Conservation (phyloP, 169 alveolate genomes). For the Babesia sp. region DNA sequence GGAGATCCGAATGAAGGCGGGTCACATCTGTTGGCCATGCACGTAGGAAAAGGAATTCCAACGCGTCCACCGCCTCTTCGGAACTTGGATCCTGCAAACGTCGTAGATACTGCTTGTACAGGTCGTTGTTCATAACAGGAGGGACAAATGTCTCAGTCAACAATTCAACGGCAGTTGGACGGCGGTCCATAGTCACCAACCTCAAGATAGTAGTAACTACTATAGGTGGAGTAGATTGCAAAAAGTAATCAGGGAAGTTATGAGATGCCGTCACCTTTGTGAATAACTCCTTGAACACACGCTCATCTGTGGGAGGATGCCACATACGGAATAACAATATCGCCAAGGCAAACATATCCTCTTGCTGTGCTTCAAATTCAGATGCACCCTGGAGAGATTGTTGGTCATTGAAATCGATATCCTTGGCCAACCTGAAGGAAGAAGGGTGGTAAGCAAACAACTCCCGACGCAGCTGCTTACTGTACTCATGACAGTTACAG, state of each 20-base stretch:
- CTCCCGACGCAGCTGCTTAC: conserved; percentile 13
- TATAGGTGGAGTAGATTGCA: conserved; percentile 50
- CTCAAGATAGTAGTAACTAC: conserved; percentile 50
- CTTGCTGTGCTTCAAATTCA: conserved; percentile 57
- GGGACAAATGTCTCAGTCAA: conserved; percentile 66
- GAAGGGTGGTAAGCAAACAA: conserved; percentile 61
- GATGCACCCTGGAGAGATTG: conserved; percentile 4
- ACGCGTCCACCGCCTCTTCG: conserved; percentile 61
- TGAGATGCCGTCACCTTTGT: conserved; percentile 11
- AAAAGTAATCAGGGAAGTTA: conserved; percentile 58
- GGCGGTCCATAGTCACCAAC: conserved; percentile 45
- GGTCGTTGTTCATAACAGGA: conserved; percentile 64
- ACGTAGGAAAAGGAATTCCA: conserved; percentile 34
- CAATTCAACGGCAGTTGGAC: conserved; percentile 67
- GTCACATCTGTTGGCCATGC: conserved; percentile 54
- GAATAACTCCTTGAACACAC: conserved; percentile 25
- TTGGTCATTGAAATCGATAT: not conserved
- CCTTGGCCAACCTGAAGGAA: conserved; percentile 11
- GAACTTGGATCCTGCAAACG: conserved; percentile 57
- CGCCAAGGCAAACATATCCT: conserved; percentile 67
- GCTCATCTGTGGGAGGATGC: conserved; percentile 67
- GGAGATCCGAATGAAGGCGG: conserved; percentile 8
- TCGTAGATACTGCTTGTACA: conserved; percentile 61
- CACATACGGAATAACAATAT: conserved; percentile 60
- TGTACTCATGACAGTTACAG: conserved; percentile 30